These are phyloP conservation scores for Leishmania tarentolae DNA, from an alignment of 208 protist species.

Conservation along the genomic window DNA sequence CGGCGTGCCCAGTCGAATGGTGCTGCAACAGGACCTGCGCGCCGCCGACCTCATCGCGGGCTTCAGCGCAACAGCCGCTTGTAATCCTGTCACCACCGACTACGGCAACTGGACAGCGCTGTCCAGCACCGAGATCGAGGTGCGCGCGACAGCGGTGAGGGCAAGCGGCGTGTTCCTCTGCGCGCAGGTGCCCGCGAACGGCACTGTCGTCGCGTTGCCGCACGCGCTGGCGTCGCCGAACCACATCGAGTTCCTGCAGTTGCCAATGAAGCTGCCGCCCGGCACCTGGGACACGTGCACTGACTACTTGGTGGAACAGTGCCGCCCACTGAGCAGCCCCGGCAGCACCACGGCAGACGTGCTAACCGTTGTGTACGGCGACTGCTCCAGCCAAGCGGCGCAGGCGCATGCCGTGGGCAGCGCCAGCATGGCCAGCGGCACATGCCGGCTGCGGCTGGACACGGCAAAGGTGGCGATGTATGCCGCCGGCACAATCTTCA, in stretches of 20 bases:
- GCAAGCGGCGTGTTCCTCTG: slow-evolving; percentile 42
- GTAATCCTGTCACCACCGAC: slow-evolving; percentile 23
- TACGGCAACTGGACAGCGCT: slow-evolving; percentile 45
- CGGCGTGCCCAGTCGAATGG: slow-evolving; percentile 38
- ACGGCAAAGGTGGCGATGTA: slow-evolving; percentile 22
- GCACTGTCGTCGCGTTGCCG: slow-evolving; percentile 38
- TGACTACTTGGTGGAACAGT: slow-evolving; percentile 25
- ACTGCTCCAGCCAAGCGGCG: slow-evolving; percentile 42
- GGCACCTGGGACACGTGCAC: slow-evolving; percentile 37
- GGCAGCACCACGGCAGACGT: slow-evolving; percentile 2
- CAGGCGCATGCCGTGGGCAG: slow-evolving; percentile 35
- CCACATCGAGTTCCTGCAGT: slow-evolving; percentile 31
- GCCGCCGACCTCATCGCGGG: slow-evolving; percentile 36
- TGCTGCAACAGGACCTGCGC: slow-evolving; percentile 43
- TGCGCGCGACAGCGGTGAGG: slow-evolving; percentile 30
- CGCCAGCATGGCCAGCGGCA: slow-evolving; percentile 25
- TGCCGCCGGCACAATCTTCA: slow-evolving; percentile 32
- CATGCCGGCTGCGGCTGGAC: slow-evolving; percentile 40
- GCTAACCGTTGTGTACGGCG: slow-evolving; percentile 45
- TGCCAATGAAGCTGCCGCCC: slow-evolving; percentile 26
- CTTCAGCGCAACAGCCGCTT: slow-evolving; percentile 53
- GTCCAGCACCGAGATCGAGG: slow-evolving; percentile 30
- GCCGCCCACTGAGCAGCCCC: slow-evolving; percentile 25
- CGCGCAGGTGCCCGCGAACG: slow-evolving; percentile 44
- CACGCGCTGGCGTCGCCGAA: slow-evolving; percentile 4